Conservation (phyloP, 495 filamentous ascomycete genomes). For the Penicillium simplicissimum region DNA sequence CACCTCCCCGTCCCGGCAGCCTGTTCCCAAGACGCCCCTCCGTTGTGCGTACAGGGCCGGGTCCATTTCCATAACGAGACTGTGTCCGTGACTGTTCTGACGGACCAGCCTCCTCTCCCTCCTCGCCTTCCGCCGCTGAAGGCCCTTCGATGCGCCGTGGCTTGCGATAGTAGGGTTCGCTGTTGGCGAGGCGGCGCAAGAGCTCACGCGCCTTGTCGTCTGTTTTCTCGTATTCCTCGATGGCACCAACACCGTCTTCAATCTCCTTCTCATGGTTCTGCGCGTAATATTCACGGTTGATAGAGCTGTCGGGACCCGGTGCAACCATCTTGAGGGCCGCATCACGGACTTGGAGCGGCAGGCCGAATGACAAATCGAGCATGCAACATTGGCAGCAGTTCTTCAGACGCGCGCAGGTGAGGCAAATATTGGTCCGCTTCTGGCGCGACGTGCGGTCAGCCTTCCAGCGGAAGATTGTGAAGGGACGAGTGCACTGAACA, state of each 20-base stretch:
- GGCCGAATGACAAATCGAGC: constrained; percentile 91
- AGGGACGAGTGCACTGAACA: constrained; percentile 79
- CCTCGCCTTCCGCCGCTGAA: constrained; percentile 39
- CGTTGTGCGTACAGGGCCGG: constrained; percentile 68
- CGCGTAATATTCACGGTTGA: constrained; percentile 96
- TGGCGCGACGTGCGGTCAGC: constrained; percentile 83
- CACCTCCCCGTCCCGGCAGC: constrained; percentile 44
- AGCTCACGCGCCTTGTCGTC: constrained; percentile 94
- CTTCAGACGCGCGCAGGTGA: constrained; percentile 92
- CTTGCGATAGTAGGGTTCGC: constrained; percentile 92
- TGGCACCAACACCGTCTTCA: constrained; percentile 79
- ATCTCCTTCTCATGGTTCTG: constrained; percentile 95
- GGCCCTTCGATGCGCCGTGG: constrained; percentile 64
- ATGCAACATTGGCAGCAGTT: constrained; percentile 99
- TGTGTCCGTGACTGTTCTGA: constrained; percentile 34
- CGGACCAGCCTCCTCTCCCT: constrained; percentile 26
- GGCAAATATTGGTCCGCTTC: constrained; percentile 86
- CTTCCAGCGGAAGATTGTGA: constrained; percentile 95
- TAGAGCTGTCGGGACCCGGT: constrained; percentile 82
- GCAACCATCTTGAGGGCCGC: constrained; percentile 97
- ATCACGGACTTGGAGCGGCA: constrained; percentile 91
- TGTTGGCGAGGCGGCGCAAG: constrained; percentile 79
- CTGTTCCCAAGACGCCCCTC: constrained; percentile 43
- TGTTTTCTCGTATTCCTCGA: constrained; percentile 92
- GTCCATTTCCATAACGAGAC: constrained; percentile 48